Evolutionary conservation across 1,284 basidiomycete genomes (phyloP).

Genomic region (Golubevia sp.): DNA sequence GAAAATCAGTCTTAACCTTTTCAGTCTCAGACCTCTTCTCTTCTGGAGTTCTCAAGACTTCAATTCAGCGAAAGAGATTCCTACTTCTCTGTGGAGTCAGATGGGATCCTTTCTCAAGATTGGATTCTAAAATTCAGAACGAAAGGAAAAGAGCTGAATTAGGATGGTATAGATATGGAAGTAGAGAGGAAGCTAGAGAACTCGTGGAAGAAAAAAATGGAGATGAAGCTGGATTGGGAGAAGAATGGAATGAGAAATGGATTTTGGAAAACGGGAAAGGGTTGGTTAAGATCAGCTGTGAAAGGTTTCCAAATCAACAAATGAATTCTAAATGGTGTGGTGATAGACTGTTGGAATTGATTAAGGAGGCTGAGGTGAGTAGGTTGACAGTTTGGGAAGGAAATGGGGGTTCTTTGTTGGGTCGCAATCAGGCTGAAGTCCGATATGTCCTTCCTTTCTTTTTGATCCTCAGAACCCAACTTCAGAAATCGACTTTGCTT

Average conservation of each 20-base stretch:
- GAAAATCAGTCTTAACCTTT: conserved; percentile 58
- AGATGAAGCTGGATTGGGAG: neutral
- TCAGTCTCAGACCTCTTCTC: conserved; percentile 37
- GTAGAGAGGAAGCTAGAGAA: neutral
- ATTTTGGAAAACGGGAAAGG: conserved; percentile 17
- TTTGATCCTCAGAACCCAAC: too few relatives aligned
- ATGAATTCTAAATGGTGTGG: conserved; percentile 64
- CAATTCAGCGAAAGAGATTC: conserved; percentile 55
- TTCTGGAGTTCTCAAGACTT: conserved; percentile 24
- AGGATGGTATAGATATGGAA: conserved; percentile 5
- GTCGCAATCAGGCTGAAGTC: too few relatives aligned
- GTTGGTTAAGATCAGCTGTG: conserved; percentile 59
- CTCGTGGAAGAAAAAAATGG: neutral
- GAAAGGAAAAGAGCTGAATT: conserved; percentile 1
- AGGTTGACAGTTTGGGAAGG: too few relatives aligned
- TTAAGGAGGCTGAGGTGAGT: conserved; percentile 58
- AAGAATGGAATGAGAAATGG: neutral
- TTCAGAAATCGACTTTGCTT: too few relatives aligned
- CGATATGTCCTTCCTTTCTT: too few relatives aligned
- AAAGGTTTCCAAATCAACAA: conserved; percentile 53
- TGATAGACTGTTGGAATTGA: conserved; percentile 60
- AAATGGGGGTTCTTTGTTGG: too few relatives aligned
- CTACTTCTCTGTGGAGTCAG: conserved; percentile 60
- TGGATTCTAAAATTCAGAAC: neutral
- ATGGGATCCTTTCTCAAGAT: conserved; percentile 17